Evolutionary conservation across 495 filamentous ascomycete genomes (phyloP).

Genomic region (Penicillium ucsense): DNA sequence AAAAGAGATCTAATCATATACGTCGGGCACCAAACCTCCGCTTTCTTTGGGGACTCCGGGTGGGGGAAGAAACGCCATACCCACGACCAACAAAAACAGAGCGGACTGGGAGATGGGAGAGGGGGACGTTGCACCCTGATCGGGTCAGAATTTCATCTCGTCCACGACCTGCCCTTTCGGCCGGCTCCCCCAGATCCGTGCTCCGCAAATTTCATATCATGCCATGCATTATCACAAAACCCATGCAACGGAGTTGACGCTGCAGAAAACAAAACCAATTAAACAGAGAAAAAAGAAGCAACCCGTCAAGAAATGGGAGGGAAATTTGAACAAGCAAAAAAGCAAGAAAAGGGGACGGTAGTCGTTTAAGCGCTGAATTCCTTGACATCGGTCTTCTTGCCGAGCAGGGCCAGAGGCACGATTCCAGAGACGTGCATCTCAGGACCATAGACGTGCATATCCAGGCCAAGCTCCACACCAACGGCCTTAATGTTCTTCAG

Average conservation of each 20-base stretch:
- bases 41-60: conserved; percentile 18
- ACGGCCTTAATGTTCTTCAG: conserved; percentile 99
- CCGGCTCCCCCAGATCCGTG: conserved; percentile 1
- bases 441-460: conserved; percentile 95
- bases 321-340: background rate
- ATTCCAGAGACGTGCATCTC: conserved; percentile 83
- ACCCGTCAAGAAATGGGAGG: too few species aligned
- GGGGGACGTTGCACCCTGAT: background rate
- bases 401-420: conserved; percentile 54
- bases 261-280: conserved; percentile 20
- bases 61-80: conserved; percentile 22
- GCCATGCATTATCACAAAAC: conserved; percentile 37
- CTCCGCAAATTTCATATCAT: conserved; percentile 34
- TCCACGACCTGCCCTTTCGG: background rate
- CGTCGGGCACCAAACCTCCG: conserved; percentile 22
- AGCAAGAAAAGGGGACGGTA: conserved; percentile 8
- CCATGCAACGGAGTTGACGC: conserved; percentile 28
- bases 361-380: conserved; percentile 38
- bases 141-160: background rate
- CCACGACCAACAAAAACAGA: conserved; percentile 13
- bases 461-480: conserved; percentile 80
- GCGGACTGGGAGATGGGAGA: background rate
- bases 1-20: conserved; percentile 29
- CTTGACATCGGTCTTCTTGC: conserved; percentile 47
- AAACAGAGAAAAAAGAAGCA: background rate